These are phyloP conservation scores for Fusarium abutilonis DNA, from an alignment of 2,329 filamentous ascomycete species.

Conservation along the genomic window DNA sequence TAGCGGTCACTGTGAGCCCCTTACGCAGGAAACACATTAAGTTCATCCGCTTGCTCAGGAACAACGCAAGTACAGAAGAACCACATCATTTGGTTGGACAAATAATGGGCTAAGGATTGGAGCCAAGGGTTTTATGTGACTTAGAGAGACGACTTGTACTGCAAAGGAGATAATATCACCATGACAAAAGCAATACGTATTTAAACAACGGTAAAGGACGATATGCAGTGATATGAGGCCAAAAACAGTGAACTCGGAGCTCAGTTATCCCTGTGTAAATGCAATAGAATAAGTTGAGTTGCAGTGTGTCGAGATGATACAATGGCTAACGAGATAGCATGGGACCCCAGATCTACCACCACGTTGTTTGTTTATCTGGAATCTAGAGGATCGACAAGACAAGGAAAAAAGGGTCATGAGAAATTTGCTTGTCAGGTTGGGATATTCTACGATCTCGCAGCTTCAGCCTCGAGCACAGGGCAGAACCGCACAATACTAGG, in stretches of 20 bases:
- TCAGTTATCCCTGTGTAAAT: conserved; percentile 19
- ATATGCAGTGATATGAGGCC: no score
- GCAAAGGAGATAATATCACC: no score
- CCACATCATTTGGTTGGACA: no score
- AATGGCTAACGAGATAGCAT: conserved; percentile 34
- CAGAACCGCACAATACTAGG: conserved; percentile 17
- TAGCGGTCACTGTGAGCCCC: not conserved
- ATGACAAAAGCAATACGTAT: no score
- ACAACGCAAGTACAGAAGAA: conserved; percentile 18
- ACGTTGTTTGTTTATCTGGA: conserved; percentile 7
- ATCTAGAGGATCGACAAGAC: conserved; percentile 16
- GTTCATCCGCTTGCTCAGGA: conserved; percentile 26
- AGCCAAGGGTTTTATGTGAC: no score
- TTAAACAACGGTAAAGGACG: no score
- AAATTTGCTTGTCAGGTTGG: conserved; percentile 7
- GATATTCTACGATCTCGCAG: conserved; percentile 9
- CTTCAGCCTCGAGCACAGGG: conserved; percentile 24
- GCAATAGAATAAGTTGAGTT: not conserved
- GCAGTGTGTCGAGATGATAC: not conserved
- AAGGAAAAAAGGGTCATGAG: not conserved
- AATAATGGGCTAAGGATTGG: no score
- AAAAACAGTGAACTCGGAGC: not conserved
- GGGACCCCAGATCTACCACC: conserved; percentile 40
- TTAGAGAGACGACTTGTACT: no score
- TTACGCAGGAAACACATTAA: conserved; percentile 17